Conservation (phyloP, 106 monocot genomes). For the Acanthochlamys bracteata region DNA sequence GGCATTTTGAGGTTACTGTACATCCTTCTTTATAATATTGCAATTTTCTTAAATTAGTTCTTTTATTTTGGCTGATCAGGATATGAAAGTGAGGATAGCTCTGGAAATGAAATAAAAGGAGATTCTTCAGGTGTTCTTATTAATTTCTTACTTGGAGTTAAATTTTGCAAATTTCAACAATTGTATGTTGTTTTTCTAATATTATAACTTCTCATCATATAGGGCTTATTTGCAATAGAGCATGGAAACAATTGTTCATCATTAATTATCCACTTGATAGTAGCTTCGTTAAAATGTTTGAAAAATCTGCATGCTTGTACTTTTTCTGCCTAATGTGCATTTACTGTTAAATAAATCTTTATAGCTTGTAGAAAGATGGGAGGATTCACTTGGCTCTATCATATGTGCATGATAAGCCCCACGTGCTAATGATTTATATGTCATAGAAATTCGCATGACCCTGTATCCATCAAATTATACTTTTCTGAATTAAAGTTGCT, state of each 20-base stretch:
- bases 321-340: too few species aligned
- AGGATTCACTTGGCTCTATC: too few species aligned
- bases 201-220: not conserved
- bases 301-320: not conserved
- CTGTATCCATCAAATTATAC: too few species aligned
- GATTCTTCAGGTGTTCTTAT: constrained; percentile 36
- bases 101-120: constrained; percentile 34
- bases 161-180: too few species aligned
- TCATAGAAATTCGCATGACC: too few species aligned
- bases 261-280: not conserved
- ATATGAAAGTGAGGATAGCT: constrained; percentile 57
- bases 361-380: too few species aligned
- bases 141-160: too few species aligned
- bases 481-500: too few species aligned
- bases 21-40: not conserved
- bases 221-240: not conserved
- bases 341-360: too few species aligned
- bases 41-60: not conserved
- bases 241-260: not conserved
- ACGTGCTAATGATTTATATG: too few species aligned
- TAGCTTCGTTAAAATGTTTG: not conserved
- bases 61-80: constrained; percentile 32
- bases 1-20: not conserved
- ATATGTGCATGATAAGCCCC: too few species aligned
- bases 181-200: constrained; percentile 3